Base-by-base conservation (phyloP, 2,329 filamentous ascomycete species). In the Talaromyces sp. region DNA sequence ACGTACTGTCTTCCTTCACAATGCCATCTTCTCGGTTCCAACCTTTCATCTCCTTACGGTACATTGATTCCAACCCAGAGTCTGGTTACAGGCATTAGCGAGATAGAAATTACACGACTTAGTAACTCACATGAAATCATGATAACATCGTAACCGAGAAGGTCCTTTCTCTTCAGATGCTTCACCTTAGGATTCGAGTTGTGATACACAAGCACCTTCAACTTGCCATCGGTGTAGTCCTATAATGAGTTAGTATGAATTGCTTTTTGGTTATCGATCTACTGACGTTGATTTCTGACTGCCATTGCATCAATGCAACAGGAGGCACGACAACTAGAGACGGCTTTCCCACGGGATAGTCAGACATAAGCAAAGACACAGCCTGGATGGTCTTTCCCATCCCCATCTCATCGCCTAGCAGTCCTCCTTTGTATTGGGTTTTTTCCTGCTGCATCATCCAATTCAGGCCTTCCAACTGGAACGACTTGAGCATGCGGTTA, bases 361-460 rank as follows among this genome's bases (percentile, higher is more conserved):
- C 93, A 0, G 94, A 97, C 95, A 98, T 98, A 77, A 99, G 93
- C 52, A 99, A 85, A 3, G 94, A 97, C 19, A 99, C 95, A 2
- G 95, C 94, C 78, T 99, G 95, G 60, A 99, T 98, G 0, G 95
- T 99, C 81, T 99, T 99, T 59, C 95, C 95, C 80, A 99, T 91
- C 7, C 95, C 95, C 95, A 99, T 99, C 79, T 99, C 95, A 71
- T 99, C 95, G 66, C 95, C 95, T 1, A 99, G 85, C 2, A 99
- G 83, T 14, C 95, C 95, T 19, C 95, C 95, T 73, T 89, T 91
- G 85, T 93, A 98, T 45, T 90, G 80, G 0, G 87, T 90, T 78
- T 91, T 83, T 75, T 99, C 95, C 84, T 98, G 96, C 63, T 86
- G 89, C 67, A 86, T 87, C 92, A 99, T 96, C 95, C 95, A 99